Conservation (phyloP, 2,329 filamentous ascomycete species). For the Botrytis elliptica region DNA sequence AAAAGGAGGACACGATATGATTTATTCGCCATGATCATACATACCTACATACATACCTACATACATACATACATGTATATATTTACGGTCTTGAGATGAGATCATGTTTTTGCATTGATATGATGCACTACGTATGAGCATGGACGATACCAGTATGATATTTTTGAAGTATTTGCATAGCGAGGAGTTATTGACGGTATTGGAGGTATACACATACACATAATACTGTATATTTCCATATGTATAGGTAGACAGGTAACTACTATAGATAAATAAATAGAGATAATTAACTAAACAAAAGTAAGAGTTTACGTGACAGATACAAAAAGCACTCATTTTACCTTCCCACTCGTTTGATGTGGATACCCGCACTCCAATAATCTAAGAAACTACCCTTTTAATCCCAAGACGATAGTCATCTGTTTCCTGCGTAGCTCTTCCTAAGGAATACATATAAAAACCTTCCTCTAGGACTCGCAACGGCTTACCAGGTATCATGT, state of each 20-base stretch:
- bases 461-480: background rate
- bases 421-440: background rate
- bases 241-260: background rate
- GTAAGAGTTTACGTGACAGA: background rate
- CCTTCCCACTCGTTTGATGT: background rate
- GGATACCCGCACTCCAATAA: background rate
- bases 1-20: background rate
- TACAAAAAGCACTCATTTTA: background rate
- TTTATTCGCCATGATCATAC: background rate
- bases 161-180: background rate
- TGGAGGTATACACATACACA: background rate
- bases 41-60: background rate
- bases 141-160: background rate
- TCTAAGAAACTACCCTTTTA: no score
- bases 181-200: background rate
- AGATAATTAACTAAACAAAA: background rate
- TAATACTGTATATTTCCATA: background rate
- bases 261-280: background rate
- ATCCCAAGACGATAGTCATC: background rate
- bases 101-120: background rate
- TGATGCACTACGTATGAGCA: background rate
- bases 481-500: background rate
- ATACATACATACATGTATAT: background rate
- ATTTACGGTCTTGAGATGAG: background rate
- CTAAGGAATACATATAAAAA: background rate